These are phyloP conservation scores for Uronychia setigera DNA, from an alignment of 73 alveolate genomes.

Conservation along the genomic window DNA sequence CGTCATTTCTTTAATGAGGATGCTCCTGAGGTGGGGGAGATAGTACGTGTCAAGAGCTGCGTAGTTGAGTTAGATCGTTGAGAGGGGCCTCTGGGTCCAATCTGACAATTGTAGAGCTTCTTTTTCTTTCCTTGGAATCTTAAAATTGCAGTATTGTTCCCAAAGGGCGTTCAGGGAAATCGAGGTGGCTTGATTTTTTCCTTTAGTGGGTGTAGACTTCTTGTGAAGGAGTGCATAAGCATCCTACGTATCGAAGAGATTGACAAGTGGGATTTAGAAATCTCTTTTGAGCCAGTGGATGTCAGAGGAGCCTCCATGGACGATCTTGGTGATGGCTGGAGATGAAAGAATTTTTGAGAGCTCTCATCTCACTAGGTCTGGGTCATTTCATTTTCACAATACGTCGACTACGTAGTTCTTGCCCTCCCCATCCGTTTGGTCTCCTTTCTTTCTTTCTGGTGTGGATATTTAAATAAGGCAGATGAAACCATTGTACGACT, in stretches of 20 bases:
- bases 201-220: neutral
- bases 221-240: neutral
- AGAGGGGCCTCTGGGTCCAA: constrained; percentile 81
- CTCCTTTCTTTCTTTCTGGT: constrained; percentile 21
- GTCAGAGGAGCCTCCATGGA: constrained; percentile 94
- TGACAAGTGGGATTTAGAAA: constrained; percentile 89
- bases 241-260: constrained; percentile 90
- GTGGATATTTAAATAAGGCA: constrained; percentile 91
- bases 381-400: constrained; percentile 66
- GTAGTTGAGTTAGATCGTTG: constrained; percentile 59
- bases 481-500: constrained; percentile 88
- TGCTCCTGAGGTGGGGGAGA: constrained; percentile 67
- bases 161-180: neutral
- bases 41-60: constrained; percentile 86
- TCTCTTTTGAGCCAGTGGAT: constrained; percentile 96
- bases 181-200: neutral
- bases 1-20: constrained; percentile 34
- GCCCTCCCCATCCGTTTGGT: neutral
- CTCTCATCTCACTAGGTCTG: constrained; percentile 51
- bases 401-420: constrained; percentile 89
- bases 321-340: constrained; percentile 83
- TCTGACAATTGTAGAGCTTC: constrained; percentile 69
- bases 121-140: constrained; percentile 21
- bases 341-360: constrained; percentile 72
- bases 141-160: neutral